These are phyloP conservation scores for Mollisia scopiformis DNA, from an alignment of 2,329 filamentous ascomycete genomes.

Conservation along the genomic window DNA sequence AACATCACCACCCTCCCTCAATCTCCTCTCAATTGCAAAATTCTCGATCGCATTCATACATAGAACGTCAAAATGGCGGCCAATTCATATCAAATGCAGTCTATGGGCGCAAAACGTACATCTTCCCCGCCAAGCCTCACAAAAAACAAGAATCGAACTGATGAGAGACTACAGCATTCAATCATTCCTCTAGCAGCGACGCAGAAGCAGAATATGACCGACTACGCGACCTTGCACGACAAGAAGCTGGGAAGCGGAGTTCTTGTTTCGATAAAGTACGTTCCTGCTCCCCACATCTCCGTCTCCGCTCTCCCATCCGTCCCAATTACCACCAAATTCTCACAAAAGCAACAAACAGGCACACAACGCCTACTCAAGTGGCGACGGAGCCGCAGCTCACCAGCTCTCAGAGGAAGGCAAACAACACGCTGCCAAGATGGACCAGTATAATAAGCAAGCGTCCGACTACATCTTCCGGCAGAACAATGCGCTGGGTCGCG, in stretches of 20 bases:
- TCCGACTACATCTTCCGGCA: conserved; percentile 94
- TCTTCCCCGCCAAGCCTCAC: conserved; percentile 4
- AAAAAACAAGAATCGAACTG: conserved; percentile 9
- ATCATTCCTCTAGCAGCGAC: conserved; percentile 66
- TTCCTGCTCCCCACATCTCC: not conserved
- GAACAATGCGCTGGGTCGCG: conserved; percentile 80
- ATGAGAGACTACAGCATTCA: conserved; percentile 64
- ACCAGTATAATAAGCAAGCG: conserved; percentile 87
- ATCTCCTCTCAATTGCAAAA: not conserved
- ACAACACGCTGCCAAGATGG: conserved; percentile 79
- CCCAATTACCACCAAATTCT: not conserved
- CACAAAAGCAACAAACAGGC: conserved; percentile 49
- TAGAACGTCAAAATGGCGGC: conserved; percentile 10
- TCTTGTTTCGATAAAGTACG: conserved; percentile 74
- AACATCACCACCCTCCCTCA: not conserved
- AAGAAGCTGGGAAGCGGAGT: conserved; percentile 78
- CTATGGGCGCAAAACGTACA: conserved; percentile 30
- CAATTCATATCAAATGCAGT: conserved; percentile 25
- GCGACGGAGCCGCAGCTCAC: conserved; percentile 85
- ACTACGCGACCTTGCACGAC: conserved; percentile 79
- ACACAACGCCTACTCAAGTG: conserved; percentile 78
- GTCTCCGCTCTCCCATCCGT: conserved; percentile 1
- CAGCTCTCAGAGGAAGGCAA: conserved; percentile 85
- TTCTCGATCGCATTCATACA: not conserved
- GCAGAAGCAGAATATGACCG: conserved; percentile 90